Percentiles rank a stretch among this genome's conserved stretches.
These are phyloP conservation scores for cucumber (Cucumis sativus) DNA, from an alignment of 306 rosid species.

Conservation along the genomic window DNA sequence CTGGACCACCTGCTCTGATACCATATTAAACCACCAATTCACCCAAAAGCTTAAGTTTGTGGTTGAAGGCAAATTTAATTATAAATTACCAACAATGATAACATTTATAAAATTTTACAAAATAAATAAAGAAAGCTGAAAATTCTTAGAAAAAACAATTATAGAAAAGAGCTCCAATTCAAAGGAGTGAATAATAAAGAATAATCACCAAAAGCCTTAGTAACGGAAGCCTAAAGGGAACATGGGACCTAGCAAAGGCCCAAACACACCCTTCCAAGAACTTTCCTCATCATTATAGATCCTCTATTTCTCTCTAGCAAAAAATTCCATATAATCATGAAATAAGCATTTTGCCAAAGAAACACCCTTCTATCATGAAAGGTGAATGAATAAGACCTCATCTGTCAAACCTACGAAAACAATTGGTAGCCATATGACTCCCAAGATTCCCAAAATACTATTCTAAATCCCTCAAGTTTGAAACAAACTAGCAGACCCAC, in stretches of 20 bases:
- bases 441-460: background rate
- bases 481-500: background rate
- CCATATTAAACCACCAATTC: no score
- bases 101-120: background rate
- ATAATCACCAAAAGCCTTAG: background rate
- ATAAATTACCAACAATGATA: no score
- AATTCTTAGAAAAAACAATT: background rate
- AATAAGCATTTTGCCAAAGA: background rate
- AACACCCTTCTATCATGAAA: background rate
- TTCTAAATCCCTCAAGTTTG: background rate
- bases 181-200: background rate
- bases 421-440: background rate
- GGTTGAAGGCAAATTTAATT: no score
- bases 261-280: background rate
- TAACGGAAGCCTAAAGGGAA: background rate
- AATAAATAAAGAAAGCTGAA: background rate
- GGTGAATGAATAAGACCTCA: background rate
- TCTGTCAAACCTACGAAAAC: background rate
- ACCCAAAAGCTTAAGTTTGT: no score
- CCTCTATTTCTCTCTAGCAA: background rate
- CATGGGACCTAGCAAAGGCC: background rate
- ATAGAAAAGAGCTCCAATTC: background rate
- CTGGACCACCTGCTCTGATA: no score
- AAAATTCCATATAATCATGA: background rate
- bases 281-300: background rate